phyloP scores from a whole-genome alignment of 225 moss, liverwort and hornwort genomes.

The Polytrichum commune region DNA sequence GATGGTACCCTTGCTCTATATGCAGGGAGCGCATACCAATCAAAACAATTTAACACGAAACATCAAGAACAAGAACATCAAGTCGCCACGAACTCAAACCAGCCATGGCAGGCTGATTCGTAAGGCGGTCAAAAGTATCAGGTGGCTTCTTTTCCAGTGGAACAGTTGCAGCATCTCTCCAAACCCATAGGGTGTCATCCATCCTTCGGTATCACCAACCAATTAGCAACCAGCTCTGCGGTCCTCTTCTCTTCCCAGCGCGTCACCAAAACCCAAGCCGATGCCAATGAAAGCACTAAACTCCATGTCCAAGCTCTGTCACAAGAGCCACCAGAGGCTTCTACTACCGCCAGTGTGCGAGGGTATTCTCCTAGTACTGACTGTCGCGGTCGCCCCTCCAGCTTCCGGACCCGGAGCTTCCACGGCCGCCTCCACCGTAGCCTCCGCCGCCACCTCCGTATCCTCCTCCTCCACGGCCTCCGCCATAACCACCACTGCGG shows the following conservation, averaged over 20 bases:
- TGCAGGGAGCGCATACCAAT: constrained; percentile 68
- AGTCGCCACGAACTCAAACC: constrained; percentile 45
- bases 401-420: constrained; percentile 33
- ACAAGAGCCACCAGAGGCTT: constrained; percentile 51
- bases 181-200: constrained; percentile 46
- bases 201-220: constrained; percentile 60
- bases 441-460: constrained; percentile 22
- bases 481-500: constrained; percentile 10
- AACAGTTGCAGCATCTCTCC: constrained; percentile 59
- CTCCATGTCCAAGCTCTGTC: constrained; percentile 5
- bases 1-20: constrained; percentile 61
- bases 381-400: constrained; percentile 35
- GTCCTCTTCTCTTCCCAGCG: constrained; percentile 22
- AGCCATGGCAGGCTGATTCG: background rate
- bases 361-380: constrained; percentile 12
- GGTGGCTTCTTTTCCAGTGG: constrained; percentile 50
- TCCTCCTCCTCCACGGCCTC: constrained; percentile 16
- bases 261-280: constrained; percentile 34
- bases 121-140: constrained; percentile 48
- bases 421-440: constrained; percentile 30
- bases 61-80: constrained; percentile 36
- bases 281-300: constrained; percentile 4
- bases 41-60: constrained; percentile 62
- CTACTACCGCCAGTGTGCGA: constrained; percentile 24
- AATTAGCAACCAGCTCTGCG: constrained; percentile 47